Percentiles rank a stretch among this genome's conserved stretches.
These are phyloP conservation scores for Pseudomassariella vexata DNA, from an alignment of 2,329 filamentous ascomycete genomes.

Conservation along the genomic window DNA sequence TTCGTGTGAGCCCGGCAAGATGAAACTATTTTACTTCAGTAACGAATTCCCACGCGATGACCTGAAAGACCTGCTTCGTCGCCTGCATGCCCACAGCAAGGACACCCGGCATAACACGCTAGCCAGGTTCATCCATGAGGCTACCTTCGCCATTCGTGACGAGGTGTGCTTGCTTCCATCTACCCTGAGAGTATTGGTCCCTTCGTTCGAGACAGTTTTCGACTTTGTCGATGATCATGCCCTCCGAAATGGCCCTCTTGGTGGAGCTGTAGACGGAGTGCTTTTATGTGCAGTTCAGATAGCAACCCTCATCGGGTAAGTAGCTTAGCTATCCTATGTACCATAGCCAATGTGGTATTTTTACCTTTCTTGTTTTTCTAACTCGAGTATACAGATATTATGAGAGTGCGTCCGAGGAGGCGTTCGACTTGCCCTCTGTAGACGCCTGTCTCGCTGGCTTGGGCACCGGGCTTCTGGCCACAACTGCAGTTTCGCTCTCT, in stretches of 20 bases:
- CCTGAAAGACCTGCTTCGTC: slow-evolving; percentile 30
- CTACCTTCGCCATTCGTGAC: slow-evolving; percentile 30
- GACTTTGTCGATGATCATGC: slow-evolving; percentile 24
- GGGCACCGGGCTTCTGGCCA: slow-evolving; percentile 37
- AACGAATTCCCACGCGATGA: slow-evolving; percentile 44
- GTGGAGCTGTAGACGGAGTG: slow-evolving; percentile 37
- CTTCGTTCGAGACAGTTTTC: slow-evolving; percentile 30
- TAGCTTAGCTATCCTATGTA: too few species aligned
- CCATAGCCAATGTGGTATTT: too few species aligned
- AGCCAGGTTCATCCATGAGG: slow-evolving; percentile 33
- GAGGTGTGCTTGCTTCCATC: slow-evolving; percentile 28
- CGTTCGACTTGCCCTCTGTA: slow-evolving; percentile 15
- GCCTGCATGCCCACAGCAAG: slow-evolving; percentile 33
- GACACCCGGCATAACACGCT: slow-evolving; percentile 27
- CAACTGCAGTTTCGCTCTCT: slow-evolving; percentile 35
- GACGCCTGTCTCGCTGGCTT: slow-evolving; percentile 31
- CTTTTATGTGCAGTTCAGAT: slow-evolving; percentile 34
- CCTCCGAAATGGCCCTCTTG: slow-evolving; percentile 32
- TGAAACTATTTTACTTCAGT: slow-evolving; percentile 36
- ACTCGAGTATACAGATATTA: slow-evolving; percentile 23
- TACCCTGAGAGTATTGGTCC: slow-evolving; percentile 21
- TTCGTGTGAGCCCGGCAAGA: slow-evolving; percentile 10
- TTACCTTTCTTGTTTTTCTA: too few species aligned
- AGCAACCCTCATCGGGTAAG: slow-evolving; percentile 37
- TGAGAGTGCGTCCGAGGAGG: slow-evolving; percentile 15